phyloP scores from a whole-genome alignment of 257 asterid species.

The Solanum habrochaites region DNA sequence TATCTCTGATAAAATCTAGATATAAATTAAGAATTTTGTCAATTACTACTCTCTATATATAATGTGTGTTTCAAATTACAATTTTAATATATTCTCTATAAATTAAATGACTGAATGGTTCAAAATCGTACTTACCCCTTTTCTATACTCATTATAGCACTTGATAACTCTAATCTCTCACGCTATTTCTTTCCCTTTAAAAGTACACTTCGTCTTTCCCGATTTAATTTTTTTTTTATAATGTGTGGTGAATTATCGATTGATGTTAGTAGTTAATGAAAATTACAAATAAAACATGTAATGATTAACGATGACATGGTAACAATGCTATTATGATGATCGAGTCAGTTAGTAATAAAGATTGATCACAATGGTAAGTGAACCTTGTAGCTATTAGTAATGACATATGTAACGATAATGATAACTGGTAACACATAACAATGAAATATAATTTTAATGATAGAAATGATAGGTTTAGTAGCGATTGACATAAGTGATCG shows the following conservation, averaged over 20 bases:
- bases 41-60: too few relatives aligned
- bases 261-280: too few relatives aligned
- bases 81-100: not conserved
- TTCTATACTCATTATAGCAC: not conserved
- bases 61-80: not conserved
- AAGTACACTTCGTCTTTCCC: too few relatives aligned
- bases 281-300: rapidly evolving
- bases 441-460: not conserved
- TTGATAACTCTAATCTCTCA: not conserved
- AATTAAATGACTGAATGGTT: not conserved
- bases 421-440: too few relatives aligned
- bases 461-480: too few relatives aligned
- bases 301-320: not conserved
- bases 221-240: too few relatives aligned
- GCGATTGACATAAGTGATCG: not conserved
- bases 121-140: not conserved
- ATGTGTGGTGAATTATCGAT: not conserved
- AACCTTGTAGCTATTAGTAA: too few relatives aligned
- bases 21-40: too few relatives aligned
- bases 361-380: not conserved
- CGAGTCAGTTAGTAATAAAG: too few relatives aligned
- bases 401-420: rapidly evolving
- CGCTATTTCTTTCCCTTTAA: too few relatives aligned
- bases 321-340: too few relatives aligned
- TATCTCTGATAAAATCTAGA: not conserved